A percentile compares a stretch with the other conserved stretches of the same genome.
phyloP scores from a whole-genome alignment of 2,329 filamentous ascomycete genomes.

The Ramularia endophylla region DNA sequence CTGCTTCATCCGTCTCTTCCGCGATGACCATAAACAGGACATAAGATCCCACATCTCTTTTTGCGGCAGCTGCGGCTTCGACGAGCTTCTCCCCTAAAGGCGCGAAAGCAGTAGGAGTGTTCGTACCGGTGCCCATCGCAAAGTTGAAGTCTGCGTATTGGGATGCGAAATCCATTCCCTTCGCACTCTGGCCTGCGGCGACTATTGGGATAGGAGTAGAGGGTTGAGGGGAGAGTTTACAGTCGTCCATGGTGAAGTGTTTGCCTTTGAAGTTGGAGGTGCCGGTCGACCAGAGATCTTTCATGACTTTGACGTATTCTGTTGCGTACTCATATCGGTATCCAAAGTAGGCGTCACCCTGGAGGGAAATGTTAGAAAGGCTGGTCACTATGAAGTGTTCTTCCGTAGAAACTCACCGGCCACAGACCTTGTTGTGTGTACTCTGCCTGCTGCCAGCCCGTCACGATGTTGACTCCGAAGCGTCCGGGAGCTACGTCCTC shows the following conservation, averaged over 20 bases:
- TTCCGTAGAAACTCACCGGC: conserved; percentile 10
- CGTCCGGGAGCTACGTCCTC: no score
- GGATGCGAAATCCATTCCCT: conserved; percentile 11
- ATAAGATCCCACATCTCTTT: conserved; percentile 10
- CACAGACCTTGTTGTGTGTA: conserved; percentile 13
- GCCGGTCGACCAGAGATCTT: conserved; percentile 11
- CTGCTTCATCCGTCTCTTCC: conserved; percentile 7
- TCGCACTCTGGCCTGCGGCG: conserved; percentile 10
- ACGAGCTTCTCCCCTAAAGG: conserved; percentile 5
- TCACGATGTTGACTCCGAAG: conserved; percentile 14
- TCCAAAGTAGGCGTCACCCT: no score
- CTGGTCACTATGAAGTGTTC: not conserved
- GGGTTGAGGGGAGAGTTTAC: conserved; percentile 11
- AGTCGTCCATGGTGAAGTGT: conserved; percentile 13
- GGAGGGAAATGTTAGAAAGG: no score
- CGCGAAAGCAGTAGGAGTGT: conserved; percentile 12
- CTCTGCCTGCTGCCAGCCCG: conserved; percentile 14
- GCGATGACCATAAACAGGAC: conserved; percentile 14
- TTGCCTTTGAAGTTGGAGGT: conserved; percentile 12
- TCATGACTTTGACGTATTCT: conserved; percentile 13
- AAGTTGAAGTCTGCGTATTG: conserved; percentile 13
- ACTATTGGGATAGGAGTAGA: conserved; percentile 6
- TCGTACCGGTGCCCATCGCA: conserved; percentile 8
- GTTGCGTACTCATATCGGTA: conserved; percentile 15
- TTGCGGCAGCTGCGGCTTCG: conserved; percentile 5